A percentile compares a stretch with the other conserved stretches of the same genome.
Conservation (phyloP, 768 basidiomycete species). For the Lepiota subincarnata region DNA sequence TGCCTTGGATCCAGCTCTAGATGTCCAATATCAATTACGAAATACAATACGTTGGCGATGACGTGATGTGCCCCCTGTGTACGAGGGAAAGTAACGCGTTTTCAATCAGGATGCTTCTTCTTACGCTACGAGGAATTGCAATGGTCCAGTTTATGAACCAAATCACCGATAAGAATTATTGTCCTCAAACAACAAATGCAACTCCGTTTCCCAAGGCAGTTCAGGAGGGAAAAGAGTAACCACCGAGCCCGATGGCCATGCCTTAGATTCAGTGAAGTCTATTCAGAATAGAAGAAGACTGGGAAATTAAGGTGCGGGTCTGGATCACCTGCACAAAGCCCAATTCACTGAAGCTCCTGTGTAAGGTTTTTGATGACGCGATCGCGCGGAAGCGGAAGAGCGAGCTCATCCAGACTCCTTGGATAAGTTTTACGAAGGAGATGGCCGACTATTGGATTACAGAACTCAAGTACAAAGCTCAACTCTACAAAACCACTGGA, state of each 20-base stretch:
- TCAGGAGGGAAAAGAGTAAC: no score
- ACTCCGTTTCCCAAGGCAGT: no score
- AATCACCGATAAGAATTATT: no score
- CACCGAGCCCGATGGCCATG: no score
- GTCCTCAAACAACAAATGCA: no score
- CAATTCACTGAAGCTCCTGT: not conserved
- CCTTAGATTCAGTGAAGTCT: no score
- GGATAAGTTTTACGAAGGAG: slow-evolving; percentile 5
- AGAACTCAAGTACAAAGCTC: slow-evolving; percentile 19
- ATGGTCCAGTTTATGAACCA: slow-evolving; percentile 20
- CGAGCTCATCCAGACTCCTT: slow-evolving; percentile 7
- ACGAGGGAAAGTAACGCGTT: no score
- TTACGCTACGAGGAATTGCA: slow-evolving; percentile 16
- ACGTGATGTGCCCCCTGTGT: not conserved
- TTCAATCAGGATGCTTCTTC: slow-evolving; percentile 7
- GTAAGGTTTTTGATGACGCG: slow-evolving; percentile 15
- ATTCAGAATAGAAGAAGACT: no score
- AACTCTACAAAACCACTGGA: slow-evolving; percentile 8
- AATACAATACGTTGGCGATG: not conserved
- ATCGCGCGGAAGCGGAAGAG: slow-evolving; percentile 17
- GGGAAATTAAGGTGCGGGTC: slow-evolving; percentile 17
- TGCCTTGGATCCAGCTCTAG: not conserved
- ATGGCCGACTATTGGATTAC: slow-evolving; percentile 19
- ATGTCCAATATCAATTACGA: not conserved
- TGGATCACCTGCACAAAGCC: not conserved